These are phyloP conservation scores for Xylaria longipes DNA, from an alignment of 495 filamentous ascomycete genomes.

Conservation along the genomic window DNA sequence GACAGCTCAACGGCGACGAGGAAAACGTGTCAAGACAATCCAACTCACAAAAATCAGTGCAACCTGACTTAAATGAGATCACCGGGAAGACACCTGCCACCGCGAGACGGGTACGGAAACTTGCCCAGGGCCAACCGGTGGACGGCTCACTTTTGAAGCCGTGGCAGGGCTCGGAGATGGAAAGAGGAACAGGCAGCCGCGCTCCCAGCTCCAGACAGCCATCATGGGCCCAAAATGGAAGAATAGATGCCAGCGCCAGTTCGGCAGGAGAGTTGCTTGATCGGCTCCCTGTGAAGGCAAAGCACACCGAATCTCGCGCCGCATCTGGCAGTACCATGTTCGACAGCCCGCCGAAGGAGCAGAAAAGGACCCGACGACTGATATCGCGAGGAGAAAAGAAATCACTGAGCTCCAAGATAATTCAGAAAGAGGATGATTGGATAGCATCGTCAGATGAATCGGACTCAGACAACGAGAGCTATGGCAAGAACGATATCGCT, in stretches of 20 bases:
- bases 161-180: conserved; percentile 15
- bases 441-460: conserved; percentile 10
- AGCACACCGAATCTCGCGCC: neutral
- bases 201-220: neutral
- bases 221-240: neutral
- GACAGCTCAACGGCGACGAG: conserved; percentile 9
- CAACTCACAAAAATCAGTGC: neutral
- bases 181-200: neutral
- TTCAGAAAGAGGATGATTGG: neutral
- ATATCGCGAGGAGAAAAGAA: conserved; percentile 22
- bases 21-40: neutral
- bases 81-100: conserved; percentile 27
- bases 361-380: conserved; percentile 4
- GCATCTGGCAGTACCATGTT: neutral
- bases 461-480: neutral
- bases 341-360: conserved; percentile 20
- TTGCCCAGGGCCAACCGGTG: conserved; percentile 32
- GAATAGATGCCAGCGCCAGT: neutral
- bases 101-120: conserved; percentile 35
- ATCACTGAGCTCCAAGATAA: neutral
- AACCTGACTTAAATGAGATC: neutral
- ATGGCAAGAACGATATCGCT: neutral
- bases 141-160: conserved; percentile 38
- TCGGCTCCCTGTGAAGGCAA: conserved; percentile 18
- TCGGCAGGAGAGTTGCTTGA: conserved; percentile 11